Conservation (phyloP, 306 rosid genomes). For the Cucurbita argyrosperma region DNA sequence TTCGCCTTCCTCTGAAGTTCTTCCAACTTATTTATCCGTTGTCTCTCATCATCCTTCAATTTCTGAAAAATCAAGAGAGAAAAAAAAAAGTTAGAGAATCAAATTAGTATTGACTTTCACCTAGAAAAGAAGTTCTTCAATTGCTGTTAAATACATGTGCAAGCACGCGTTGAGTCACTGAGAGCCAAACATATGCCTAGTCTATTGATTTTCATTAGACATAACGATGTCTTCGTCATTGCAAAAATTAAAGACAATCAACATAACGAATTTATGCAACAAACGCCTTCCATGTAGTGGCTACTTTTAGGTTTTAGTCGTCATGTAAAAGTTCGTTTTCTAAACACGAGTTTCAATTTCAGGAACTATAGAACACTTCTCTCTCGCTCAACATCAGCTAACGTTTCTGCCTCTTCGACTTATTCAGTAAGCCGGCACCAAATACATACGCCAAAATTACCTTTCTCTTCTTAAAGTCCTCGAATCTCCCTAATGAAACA, state of each 20-base stretch:
- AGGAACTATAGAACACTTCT: background rate
- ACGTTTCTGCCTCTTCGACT: background rate
- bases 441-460: background rate
- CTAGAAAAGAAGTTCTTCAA: background rate
- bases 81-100: background rate
- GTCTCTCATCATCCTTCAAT: constrained; percentile 64
- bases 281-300: background rate
- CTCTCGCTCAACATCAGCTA: background rate
- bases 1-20: constrained; percentile 68
- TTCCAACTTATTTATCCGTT: constrained; percentile 59
- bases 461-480: background rate
- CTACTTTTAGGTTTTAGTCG: background rate
- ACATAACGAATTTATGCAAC: background rate
- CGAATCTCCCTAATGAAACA: background rate
- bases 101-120: background rate
- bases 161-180: background rate
- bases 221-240: background rate
- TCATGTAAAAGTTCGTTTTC: background rate
- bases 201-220: background rate
- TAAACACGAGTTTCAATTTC: background rate
- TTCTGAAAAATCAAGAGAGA: constrained; percentile 31
- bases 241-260: background rate
- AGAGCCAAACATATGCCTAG: background rate
- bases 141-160: background rate
- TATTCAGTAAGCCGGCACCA: background rate